Conservation (phyloP, 2,329 filamentous ascomycete species). For the Aspergillus terreus region DNA sequence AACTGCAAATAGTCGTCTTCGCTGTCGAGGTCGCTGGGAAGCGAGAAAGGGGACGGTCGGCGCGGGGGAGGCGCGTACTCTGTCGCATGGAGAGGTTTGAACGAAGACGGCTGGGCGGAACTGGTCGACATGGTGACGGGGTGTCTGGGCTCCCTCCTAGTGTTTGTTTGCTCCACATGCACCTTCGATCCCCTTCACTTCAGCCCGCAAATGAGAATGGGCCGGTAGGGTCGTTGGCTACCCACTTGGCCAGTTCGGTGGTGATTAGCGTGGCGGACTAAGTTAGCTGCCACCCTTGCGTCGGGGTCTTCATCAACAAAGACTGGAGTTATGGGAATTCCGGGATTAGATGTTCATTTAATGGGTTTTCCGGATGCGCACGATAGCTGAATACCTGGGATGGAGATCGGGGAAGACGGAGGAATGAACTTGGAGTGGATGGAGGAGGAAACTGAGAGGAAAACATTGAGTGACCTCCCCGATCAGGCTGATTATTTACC, state of each 20-base stretch:
- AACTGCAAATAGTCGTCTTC: constrained; percentile 28
- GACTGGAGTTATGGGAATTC: background rate
- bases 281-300: constrained; percentile 1
- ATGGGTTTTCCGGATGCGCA: no score
- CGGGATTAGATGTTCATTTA: background rate
- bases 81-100: constrained; percentile 19
- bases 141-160: constrained; percentile 13
- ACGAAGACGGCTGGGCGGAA: constrained; percentile 14
- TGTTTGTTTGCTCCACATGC: constrained; percentile 26
- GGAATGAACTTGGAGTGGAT: no score
- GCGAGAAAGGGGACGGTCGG: constrained; percentile 22
- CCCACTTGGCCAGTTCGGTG: constrained; percentile 1
- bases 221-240: background rate
- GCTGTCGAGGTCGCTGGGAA: constrained; percentile 31
- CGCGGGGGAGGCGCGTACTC: constrained; percentile 19
- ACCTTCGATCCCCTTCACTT: constrained; percentile 1
- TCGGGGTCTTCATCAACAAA: background rate
- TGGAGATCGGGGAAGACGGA: no score
- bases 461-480: no score
- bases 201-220: constrained; percentile 1
- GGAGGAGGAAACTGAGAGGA: no score
- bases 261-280: constrained; percentile 2
- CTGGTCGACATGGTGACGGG: constrained; percentile 33
- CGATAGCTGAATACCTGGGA: no score
- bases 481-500: no score